Conservation (phyloP, 106 monocot species). For the Dendrobium officinale region DNA sequence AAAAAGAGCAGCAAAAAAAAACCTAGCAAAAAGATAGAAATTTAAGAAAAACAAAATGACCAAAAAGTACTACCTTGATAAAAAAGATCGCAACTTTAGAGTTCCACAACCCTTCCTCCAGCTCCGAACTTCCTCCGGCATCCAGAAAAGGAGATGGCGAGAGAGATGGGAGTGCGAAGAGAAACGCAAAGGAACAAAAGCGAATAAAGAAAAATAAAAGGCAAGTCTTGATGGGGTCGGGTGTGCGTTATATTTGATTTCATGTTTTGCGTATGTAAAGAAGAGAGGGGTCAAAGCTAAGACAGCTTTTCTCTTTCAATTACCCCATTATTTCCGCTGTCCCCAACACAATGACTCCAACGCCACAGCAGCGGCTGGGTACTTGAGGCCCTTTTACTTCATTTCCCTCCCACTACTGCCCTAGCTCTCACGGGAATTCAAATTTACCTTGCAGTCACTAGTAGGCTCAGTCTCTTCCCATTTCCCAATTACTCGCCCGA, state of each 20-base stretch:
- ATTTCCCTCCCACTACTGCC: not conserved
- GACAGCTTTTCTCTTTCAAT: conserved; percentile 4
- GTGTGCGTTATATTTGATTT: not conserved
- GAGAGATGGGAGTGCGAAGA: not conserved
- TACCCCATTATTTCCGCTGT: conserved; percentile 1
- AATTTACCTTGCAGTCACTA: conserved; percentile 2
- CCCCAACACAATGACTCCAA: conserved; percentile 2
- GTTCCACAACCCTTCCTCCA: not conserved
- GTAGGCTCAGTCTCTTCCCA: not conserved
- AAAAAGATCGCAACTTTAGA: conserved; percentile 9
- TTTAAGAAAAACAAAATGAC: not conserved
- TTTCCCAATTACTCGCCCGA: not conserved
- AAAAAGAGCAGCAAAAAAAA: not conserved
- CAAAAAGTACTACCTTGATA: not conserved
- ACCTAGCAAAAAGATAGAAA: not conserved
- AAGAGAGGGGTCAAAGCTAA: not conserved
- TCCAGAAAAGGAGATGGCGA: not conserved
- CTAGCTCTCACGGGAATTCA: not conserved
- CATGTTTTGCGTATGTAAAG: not conserved
- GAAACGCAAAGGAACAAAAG: not conserved
- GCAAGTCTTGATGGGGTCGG: not conserved
- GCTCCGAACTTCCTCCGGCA: not conserved
- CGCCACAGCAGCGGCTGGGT: not conserved
- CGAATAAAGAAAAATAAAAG: not conserved
- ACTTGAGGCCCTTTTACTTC: not conserved